Evolutionary conservation across 2,329 filamentous ascomycete genomes (phyloP).

Genomic region (Tolypocladium capitatum): DNA sequence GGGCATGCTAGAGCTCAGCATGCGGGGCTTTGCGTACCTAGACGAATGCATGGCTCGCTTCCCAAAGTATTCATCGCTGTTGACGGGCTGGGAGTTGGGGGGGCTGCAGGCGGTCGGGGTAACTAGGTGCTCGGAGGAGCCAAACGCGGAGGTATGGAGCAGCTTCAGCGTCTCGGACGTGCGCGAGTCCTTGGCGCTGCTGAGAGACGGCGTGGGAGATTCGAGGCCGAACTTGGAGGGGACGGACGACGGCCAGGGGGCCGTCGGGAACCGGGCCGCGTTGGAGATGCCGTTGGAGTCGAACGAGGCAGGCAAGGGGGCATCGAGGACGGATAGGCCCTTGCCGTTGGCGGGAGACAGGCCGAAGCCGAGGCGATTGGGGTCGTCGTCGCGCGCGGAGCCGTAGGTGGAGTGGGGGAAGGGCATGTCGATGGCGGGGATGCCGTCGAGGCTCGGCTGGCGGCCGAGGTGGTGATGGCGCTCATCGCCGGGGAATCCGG

Average conservation of each 20-base stretch:
- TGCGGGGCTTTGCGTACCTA: constrained; percentile 52
- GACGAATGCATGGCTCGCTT: constrained; percentile 59
- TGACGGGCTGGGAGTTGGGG: constrained; percentile 37
- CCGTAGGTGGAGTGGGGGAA: constrained; percentile 56
- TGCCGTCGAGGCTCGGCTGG: constrained; percentile 38
- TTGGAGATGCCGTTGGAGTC: constrained; percentile 93
- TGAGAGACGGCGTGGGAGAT: constrained; percentile 64
- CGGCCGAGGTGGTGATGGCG: constrained; percentile 28
- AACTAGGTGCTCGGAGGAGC: constrained; percentile 51
- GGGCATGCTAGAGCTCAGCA: constrained; percentile 56
- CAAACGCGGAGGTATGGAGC: constrained; percentile 55
- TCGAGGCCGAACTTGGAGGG: constrained; percentile 86
- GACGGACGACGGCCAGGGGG: constrained; percentile 82
- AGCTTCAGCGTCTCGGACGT: constrained; percentile 52
- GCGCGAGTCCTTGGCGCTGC: constrained; percentile 44
- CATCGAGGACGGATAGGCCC: constrained; percentile 79
- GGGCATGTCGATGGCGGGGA: constrained; percentile 46
- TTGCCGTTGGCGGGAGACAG: constrained; percentile 63
- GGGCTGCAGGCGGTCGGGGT: constrained; percentile 32
- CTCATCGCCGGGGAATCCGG: constrained; percentile 27
- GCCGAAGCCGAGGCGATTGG: constrained; percentile 50
- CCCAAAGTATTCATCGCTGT: constrained; percentile 49
- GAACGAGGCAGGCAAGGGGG: constrained; percentile 84
- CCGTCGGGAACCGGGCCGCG: constrained; percentile 64
- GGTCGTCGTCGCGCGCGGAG: constrained; percentile 62